Percentiles rank a stretch among this genome's conserved stretches.
Conservation (phyloP, 805 yeast genomes). For the Zygosaccharomyces bisporus region DNA sequence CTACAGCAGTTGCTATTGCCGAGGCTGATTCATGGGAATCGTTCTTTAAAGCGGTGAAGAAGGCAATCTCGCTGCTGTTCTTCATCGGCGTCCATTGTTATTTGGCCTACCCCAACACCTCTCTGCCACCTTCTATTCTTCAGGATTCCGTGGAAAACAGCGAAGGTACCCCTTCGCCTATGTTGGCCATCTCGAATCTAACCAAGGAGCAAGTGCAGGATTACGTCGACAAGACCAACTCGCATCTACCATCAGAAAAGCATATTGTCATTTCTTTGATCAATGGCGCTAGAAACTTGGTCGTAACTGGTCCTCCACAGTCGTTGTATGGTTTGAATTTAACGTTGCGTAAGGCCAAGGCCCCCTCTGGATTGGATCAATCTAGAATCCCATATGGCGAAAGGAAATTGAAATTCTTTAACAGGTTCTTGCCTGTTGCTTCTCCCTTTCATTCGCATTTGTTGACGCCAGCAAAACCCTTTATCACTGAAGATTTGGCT, state of each 20-base stretch:
- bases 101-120: conserved; percentile 86
- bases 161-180: conserved; percentile 96
- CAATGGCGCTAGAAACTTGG: conserved; percentile 94
- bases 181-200: conserved; percentile 91
- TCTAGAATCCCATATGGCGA: conserved; percentile 90
- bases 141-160: conserved; percentile 90
- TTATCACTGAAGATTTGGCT: conserved; percentile 62
- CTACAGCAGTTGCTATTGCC: conserved; percentile 89
- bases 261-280: conserved; percentile 86
- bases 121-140: conserved; percentile 87
- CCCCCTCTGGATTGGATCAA: conserved; percentile 91
- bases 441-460: conserved; percentile 96
- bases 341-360: conserved; percentile 88
- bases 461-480: conserved; percentile 64
- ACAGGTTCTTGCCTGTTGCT: conserved; percentile 89
- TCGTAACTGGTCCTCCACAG: conserved; percentile 97
- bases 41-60: conserved; percentile 64
- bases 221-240: conserved; percentile 81
- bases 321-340: conserved; percentile 93
- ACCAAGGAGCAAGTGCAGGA: conserved; percentile 72
- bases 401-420: conserved; percentile 89
- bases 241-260: conserved; percentile 87
- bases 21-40: conserved; percentile 80
- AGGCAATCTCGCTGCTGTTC: conserved; percentile 81
- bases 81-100: conserved; percentile 92